Percentiles rank a stretch among this genome's conserved stretches.
Evolutionary conservation across 1,284 basidiomycete species (phyloP).

Genomic region (Psilocybe mexicana): DNA sequence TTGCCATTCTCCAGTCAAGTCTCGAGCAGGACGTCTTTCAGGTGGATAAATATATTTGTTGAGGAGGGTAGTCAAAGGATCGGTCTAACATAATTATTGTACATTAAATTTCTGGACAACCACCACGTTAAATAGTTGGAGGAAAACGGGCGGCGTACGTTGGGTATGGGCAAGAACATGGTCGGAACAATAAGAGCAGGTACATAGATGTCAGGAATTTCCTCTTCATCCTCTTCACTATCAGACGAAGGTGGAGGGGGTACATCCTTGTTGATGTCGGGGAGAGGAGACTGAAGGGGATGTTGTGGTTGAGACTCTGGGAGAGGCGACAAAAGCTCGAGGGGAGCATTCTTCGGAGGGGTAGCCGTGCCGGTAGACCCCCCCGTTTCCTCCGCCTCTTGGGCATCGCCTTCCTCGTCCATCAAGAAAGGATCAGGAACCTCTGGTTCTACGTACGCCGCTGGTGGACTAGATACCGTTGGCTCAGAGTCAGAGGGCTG

Average conservation of each 20-base stretch:
- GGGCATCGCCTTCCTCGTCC: slow-evolving; percentile 43
- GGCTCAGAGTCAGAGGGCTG: slow-evolving; percentile 17
- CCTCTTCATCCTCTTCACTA: slow-evolving; percentile 48
- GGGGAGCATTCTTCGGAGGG: slow-evolving; percentile 37
- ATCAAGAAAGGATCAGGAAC: slow-evolving; percentile 60
- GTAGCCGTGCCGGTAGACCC: slow-evolving; percentile 11
- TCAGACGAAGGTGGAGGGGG: slow-evolving; percentile 45
- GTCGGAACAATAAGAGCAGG: slow-evolving; percentile 64
- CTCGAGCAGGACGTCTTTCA: slow-evolving; percentile 70
- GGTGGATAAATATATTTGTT: slow-evolving; percentile 78
- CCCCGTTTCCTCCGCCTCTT: slow-evolving; percentile 29
- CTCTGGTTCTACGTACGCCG: slow-evolving; percentile 43
- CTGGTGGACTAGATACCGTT: slow-evolving; percentile 27
- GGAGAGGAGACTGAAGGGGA: slow-evolving; percentile 24
- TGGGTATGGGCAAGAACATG: slow-evolving; percentile 82
- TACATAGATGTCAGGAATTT: slow-evolving; percentile 55
- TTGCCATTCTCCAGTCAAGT: slow-evolving; percentile 72
- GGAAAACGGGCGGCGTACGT: slow-evolving; percentile 65
- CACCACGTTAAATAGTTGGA: slow-evolving; percentile 56
- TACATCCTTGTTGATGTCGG: slow-evolving; percentile 44
- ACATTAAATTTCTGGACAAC: slow-evolving; percentile 50
- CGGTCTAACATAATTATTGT: slow-evolving; percentile 62
- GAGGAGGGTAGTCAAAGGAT: slow-evolving; percentile 75
- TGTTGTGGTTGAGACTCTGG: slow-evolving; percentile 14
- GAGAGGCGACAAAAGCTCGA: slow-evolving; percentile 27